Conservation (phyloP, 495 filamentous ascomycete genomes). For the Hyaloscypha bicolor region DNA sequence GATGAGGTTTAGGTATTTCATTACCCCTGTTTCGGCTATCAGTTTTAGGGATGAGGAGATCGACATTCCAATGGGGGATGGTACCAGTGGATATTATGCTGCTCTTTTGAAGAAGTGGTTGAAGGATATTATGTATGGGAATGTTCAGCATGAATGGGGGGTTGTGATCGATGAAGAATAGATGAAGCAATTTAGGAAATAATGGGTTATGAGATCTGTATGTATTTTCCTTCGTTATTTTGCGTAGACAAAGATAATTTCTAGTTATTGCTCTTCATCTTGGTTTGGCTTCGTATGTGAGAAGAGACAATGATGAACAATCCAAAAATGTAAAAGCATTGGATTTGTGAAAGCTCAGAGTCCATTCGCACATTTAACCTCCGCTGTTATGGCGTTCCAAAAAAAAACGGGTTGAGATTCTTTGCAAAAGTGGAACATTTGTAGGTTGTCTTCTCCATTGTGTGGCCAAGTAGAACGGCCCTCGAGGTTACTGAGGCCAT, state of each 20-base stretch:
- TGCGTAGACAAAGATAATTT: not conserved
- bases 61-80: constrained; percentile 60
- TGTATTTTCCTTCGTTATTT: not conserved
- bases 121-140: constrained; percentile 82
- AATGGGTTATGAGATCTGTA: not conserved
- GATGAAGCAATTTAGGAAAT: not conserved
- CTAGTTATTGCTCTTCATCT: too few relatives aligned
- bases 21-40: constrained; percentile 73
- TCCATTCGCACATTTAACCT: too few relatives aligned
- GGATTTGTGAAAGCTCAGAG: too few relatives aligned
- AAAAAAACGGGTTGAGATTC: too few relatives aligned
- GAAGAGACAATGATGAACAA: too few relatives aligned
- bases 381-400: too few relatives aligned
- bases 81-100: constrained; percentile 63
- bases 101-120: constrained; percentile 75
- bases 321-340: too few relatives aligned
- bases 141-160: constrained; percentile 76
- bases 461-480: too few relatives aligned
- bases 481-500: too few relatives aligned
- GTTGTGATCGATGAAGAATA: constrained; percentile 66
- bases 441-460: too few relatives aligned
- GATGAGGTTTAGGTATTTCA: constrained; percentile 62
- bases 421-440: too few relatives aligned
- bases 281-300: too few relatives aligned
- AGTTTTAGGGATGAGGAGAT: constrained; percentile 71